These are phyloP conservation scores for Articulospora tetracladia DNA, from an alignment of 495 filamentous ascomycete genomes.

Conservation along the genomic window DNA sequence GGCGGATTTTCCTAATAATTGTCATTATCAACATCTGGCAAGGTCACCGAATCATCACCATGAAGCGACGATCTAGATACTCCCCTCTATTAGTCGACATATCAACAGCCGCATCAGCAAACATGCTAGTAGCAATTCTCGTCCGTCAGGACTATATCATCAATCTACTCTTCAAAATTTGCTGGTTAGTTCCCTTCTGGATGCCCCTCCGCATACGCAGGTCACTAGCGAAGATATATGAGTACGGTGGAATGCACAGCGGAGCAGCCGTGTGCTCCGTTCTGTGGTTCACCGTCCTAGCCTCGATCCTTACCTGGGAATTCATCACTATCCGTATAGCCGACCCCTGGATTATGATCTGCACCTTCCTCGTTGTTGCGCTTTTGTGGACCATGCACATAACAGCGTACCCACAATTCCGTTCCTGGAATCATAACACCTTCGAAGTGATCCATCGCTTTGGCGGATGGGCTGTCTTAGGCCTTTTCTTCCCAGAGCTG, in stretches of 20 bases:
- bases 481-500: slow-evolving; percentile 53
- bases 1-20: slow-evolving; percentile 17
- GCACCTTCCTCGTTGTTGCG: slow-evolving; percentile 38
- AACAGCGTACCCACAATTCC: slow-evolving; percentile 47
- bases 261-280: slow-evolving; percentile 65
- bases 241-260: slow-evolving; percentile 74
- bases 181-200: slow-evolving; percentile 50
- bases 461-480: slow-evolving; percentile 59
- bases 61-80: slow-evolving; percentile 14
- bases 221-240: slow-evolving; percentile 69
- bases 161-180: slow-evolving; percentile 63
- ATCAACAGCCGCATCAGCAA: slow-evolving; percentile 40
- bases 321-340: slow-evolving; percentile 41
- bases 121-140: slow-evolving; percentile 45
- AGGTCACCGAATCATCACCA: slow-evolving; percentile 15
- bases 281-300: slow-evolving; percentile 60
- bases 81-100: slow-evolving; percentile 20
- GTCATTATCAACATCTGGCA: slow-evolving; percentile 20
- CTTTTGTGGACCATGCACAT: slow-evolving; percentile 39
- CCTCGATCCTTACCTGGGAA: slow-evolving; percentile 32
- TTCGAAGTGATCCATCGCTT: slow-evolving; percentile 69
- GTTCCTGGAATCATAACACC: slow-evolving; percentile 52
- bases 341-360: slow-evolving; percentile 23
- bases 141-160: slow-evolving; percentile 74
- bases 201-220: slow-evolving; percentile 60